phyloP scores from a whole-genome alignment of 2,329 filamentous ascomycete genomes.

The Aspergillus chevalieri region DNA sequence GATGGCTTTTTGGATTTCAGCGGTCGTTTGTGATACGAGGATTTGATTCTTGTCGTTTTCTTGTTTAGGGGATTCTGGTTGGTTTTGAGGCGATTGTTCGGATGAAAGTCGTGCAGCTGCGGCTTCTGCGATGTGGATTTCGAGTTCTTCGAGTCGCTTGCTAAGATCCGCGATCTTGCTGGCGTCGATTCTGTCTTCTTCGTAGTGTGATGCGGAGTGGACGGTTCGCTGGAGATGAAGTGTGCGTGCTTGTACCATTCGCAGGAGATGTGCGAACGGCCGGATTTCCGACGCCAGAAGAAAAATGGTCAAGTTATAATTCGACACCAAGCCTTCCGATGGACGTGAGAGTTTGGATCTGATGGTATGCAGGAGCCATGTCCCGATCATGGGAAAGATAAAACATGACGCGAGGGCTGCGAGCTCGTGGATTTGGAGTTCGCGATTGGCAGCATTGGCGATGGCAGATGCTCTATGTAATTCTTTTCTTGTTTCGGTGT shows the following conservation, averaged over 20 bases:
- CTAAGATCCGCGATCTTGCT: constrained; percentile 50
- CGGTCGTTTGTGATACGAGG: constrained; percentile 34
- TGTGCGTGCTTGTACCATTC: constrained; percentile 71
- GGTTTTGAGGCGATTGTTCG: constrained; percentile 3
- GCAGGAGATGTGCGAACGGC: constrained; percentile 74
- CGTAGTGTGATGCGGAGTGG: constrained; percentile 24
- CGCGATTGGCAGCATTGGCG: constrained; percentile 44
- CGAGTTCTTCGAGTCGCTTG: constrained; percentile 63
- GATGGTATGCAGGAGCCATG: constrained; percentile 76
- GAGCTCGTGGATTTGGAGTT: constrained; percentile 69
- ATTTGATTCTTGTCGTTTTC: constrained; percentile 37
- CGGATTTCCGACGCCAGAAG: constrained; percentile 79
- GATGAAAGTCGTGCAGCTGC: constrained; percentile 18
- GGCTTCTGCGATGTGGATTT: constrained; percentile 49
- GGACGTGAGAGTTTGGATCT: constrained; percentile 73
- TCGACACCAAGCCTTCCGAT: constrained; percentile 79
- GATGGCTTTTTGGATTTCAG: constrained; percentile 58
- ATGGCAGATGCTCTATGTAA: constrained; percentile 10
- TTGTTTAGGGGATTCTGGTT: constrained; percentile 20
- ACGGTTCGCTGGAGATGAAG: constrained; percentile 74
- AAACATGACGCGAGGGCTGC: constrained; percentile 74
- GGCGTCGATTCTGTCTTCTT: constrained; percentile 19
- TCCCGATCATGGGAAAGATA: constrained; percentile 67
- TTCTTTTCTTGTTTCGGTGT: constrained; percentile 3
- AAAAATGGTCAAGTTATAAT: constrained; percentile 90